These are phyloP conservation scores for Delonix regia DNA, from an alignment of 306 rosid species.

Conservation along the genomic window DNA sequence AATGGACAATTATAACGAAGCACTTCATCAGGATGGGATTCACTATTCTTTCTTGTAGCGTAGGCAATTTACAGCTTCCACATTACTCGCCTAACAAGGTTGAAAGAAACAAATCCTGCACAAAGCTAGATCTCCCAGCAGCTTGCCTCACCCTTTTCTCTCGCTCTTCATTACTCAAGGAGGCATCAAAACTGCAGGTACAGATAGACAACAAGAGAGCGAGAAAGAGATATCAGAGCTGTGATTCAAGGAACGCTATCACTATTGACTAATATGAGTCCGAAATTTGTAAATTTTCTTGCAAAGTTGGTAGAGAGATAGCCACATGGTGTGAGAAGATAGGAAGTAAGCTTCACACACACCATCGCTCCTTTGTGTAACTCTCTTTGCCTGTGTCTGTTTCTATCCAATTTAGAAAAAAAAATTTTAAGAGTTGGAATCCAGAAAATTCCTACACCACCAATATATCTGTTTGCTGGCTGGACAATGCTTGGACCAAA, in stretches of 20 bases:
- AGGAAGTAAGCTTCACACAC: too few relatives aligned
- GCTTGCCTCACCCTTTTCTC: conserved; percentile 81
- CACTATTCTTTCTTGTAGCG: neutral
- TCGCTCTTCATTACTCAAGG: conserved; percentile 85
- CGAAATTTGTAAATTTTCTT: too few relatives aligned
- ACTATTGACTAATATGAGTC: too few relatives aligned
- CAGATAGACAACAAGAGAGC: neutral
- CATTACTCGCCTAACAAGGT: conserved; percentile 62
- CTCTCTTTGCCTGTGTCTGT: too few relatives aligned
- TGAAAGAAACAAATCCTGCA: conserved; percentile 83
- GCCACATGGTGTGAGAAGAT: too few relatives aligned
- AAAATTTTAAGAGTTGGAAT: too few relatives aligned
- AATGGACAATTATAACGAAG: neutral
- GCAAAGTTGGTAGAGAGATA: too few relatives aligned
- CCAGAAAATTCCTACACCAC: too few relatives aligned
- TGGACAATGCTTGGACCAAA: too few relatives aligned
- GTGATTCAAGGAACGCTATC: neutral
- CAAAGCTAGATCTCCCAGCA: conserved; percentile 83
- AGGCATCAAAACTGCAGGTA: conserved; percentile 75
- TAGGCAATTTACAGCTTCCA: conserved; percentile 26
- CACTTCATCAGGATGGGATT: neutral
- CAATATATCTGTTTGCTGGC: too few relatives aligned
- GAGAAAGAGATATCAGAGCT: neutral
- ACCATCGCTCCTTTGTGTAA: too few relatives aligned
- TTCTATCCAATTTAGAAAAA: too few relatives aligned